Conservation (phyloP, 768 basidiomycete genomes). For the Leccinum rimulosum region DNA sequence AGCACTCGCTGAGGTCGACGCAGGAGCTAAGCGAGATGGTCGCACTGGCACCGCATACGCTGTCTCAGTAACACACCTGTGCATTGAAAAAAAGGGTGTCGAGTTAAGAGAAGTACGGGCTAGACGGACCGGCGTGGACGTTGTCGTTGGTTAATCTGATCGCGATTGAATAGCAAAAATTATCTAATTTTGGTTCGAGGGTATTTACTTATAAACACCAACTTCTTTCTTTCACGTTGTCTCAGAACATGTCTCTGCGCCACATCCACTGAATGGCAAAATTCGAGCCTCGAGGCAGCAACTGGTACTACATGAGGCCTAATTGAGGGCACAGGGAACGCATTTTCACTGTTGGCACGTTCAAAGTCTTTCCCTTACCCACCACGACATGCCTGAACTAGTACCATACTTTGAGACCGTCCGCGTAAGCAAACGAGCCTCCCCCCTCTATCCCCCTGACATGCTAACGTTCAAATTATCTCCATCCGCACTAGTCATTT, state of each 20-base stretch:
- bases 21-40: background rate
- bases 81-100: background rate
- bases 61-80: background rate
- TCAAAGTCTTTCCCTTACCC: constrained; percentile 6
- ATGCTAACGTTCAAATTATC: background rate
- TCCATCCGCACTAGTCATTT: constrained; percentile 62
- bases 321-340: constrained; percentile 7
- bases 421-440: constrained; percentile 41
- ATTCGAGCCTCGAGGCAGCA: constrained; percentile 30
- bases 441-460: background rate
- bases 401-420: constrained; percentile 67
- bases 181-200: constrained; percentile 19
- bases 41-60: background rate
- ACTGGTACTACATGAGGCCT: constrained; percentile 17
- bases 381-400: constrained; percentile 22
- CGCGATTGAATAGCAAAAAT: constrained; percentile 13
- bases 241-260: constrained; percentile 21
- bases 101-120: constrained; percentile 1
- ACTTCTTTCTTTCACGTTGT: constrained; percentile 14
- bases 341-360: constrained; percentile 7
- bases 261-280: constrained; percentile 18
- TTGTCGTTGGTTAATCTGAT: constrained; percentile 15
- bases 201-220: background rate
- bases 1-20: background rate
- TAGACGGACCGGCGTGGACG: constrained; percentile 5